phyloP scores from a whole-genome alignment of 352 stramenopile genomes.

The Pythium aristosporum region DNA sequence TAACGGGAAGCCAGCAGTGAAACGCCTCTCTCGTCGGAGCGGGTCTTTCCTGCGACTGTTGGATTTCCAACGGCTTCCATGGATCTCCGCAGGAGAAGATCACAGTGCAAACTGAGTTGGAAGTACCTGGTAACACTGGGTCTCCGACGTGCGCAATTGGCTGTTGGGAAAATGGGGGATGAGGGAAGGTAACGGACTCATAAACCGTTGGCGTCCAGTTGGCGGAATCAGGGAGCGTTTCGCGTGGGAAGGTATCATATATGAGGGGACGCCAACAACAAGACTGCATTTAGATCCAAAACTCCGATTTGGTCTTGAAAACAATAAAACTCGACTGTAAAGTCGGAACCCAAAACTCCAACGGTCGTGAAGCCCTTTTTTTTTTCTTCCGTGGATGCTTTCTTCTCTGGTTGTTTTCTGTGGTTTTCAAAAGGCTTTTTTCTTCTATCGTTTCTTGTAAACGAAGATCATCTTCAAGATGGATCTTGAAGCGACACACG shows the following conservation, averaged over 20 bases:
- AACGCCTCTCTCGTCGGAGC: not conserved
- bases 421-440: not conserved
- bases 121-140: not conserved
- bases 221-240: too few species aligned
- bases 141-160: not conserved
- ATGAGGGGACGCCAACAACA: too few species aligned
- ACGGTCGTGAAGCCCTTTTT: too few species aligned
- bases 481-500: not conserved
- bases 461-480: not conserved
- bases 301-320: too few species aligned
- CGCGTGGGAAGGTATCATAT: too few species aligned
- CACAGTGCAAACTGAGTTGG: not conserved
- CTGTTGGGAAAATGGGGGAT: slow-evolving; percentile 5
- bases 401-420: too few species aligned
- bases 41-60: not conserved
- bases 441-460: slow-evolving; percentile 11
- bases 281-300: too few species aligned
- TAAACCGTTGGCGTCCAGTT: too few species aligned
- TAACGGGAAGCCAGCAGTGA: not conserved
- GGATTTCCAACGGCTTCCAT: slow-evolving; percentile 13
- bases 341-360: too few species aligned
- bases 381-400: too few species aligned
- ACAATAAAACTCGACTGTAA: too few species aligned
- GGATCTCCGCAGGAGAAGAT: slow-evolving; percentile 1
- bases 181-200: not conserved